Conservation (phyloP, 2,329 filamentous ascomycete species). For the Phialocephala sp. region DNA sequence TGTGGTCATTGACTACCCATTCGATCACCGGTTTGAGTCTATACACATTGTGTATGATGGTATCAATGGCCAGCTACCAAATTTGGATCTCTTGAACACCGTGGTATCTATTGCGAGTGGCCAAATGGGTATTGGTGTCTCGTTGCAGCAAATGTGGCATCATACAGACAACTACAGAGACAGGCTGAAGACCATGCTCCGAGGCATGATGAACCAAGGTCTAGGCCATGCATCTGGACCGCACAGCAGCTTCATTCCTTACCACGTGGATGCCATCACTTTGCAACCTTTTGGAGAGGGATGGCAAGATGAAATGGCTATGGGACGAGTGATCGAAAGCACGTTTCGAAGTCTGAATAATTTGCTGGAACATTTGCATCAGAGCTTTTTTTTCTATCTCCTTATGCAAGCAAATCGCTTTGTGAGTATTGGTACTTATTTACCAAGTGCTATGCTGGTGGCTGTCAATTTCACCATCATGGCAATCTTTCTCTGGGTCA, state of each 20-base stretch:
- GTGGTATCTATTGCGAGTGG: conserved; percentile 85
- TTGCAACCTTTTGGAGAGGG: conserved; percentile 88
- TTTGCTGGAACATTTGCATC: conserved; percentile 92
- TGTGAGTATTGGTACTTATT: conserved; percentile 96
- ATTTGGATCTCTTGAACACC: conserved; percentile 94
- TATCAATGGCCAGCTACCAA: conserved; percentile 92
- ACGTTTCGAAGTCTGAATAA: conserved; percentile 95
- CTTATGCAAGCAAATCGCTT: conserved; percentile 91
- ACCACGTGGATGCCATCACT: conserved; percentile 96
- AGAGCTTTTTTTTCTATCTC: conserved; percentile 99
- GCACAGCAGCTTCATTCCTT: conserved; percentile 95
- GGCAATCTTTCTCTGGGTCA: conserved; percentile 91
- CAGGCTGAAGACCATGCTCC: conserved; percentile 84
- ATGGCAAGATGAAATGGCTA: conserved; percentile 97
- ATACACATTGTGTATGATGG: conserved; percentile 95
- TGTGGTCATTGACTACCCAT: conserved; percentile 90
- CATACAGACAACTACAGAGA: conserved; percentile 80
- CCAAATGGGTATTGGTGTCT: conserved; percentile 88
- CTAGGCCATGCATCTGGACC: conserved; percentile 87
- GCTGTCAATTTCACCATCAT: conserved; percentile 96
- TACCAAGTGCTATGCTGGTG: conserved; percentile 96
- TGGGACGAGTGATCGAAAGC: conserved; percentile 88
- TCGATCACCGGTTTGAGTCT: conserved; percentile 82
- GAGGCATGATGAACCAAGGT: conserved; percentile 91
- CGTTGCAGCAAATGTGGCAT: conserved; percentile 83